These are phyloP conservation scores for Ophiostoma tasmaniense DNA, from an alignment of 2,329 filamentous ascomycete species.

Conservation along the genomic window DNA sequence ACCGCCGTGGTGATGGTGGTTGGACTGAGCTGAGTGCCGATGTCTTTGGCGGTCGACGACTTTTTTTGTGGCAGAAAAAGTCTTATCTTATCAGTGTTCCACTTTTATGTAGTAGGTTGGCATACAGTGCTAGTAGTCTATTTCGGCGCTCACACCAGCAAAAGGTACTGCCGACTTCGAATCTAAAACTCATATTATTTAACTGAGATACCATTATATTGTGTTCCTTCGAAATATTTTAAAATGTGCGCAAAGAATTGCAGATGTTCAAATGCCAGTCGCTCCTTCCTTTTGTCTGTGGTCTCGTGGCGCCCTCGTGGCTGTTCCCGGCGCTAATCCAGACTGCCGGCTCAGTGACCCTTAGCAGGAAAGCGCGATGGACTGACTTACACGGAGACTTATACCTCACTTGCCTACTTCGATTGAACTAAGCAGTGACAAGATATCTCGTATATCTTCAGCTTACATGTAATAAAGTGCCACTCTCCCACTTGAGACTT, in stretches of 20 bases:
- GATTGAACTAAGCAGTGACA: too few species aligned
- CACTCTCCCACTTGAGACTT: too few species aligned
- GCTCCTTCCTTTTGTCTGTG: neutral
- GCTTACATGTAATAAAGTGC: too few species aligned
- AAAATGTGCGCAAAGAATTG: too few species aligned
- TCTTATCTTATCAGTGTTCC: constrained; percentile 11
- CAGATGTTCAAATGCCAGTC: too few species aligned
- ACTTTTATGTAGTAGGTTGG: neutral
- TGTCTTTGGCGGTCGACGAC: neutral
- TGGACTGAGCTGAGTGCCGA: neutral
- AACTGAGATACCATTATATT: neutral
- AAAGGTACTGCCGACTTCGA: neutral
- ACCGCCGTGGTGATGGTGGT: neutral
- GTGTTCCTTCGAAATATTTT: too few species aligned
- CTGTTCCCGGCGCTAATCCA: constrained; percentile 2
- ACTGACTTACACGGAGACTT: neutral
- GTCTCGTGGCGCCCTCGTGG: neutral
- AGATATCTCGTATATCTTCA: too few species aligned
- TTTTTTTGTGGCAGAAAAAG: constrained; percentile 11
- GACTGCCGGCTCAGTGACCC: neutral
- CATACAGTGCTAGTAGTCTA: neutral
- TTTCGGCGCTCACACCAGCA: neutral
- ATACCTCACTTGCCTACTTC: neutral
- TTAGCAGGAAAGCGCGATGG: neutral
- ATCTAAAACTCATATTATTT: neutral